Evolutionary conservation across 2,329 filamentous ascomycete genomes (phyloP), one percentile per base, ranked within the genome.

Genomic region (Alternaria triticina): DNA sequence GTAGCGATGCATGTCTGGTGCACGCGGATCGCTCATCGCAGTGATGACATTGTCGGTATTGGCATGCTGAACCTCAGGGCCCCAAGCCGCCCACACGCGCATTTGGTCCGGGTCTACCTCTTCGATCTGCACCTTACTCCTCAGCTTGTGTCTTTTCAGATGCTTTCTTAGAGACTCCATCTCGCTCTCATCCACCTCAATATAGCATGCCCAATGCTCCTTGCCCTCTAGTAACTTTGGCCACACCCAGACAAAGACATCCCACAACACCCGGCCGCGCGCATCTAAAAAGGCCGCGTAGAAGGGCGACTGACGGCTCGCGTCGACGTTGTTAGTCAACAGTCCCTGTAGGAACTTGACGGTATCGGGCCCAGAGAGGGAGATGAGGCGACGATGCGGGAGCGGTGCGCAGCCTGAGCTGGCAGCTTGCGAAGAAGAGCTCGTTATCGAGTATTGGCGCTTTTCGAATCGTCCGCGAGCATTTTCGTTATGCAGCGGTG

Each of bases 201-300:
- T 85, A 62, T 97, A 80, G 84, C 91, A 95, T 28, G 85, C 84
- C 65, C 79, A 80, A n/a, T 84, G 81, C 22, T 59, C 68, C 27
- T 78, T 69, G 30, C 68, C 64, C 27, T 67, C 70, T 5, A 66
- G 54, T 25, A 73, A 58, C 33, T 68, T 64, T 7, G 73, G 70
- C 58, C 69, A 74, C 33, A 71, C 69, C 83, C 97, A 97, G 51
- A 99, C 85, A 79, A 98, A 97, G 56, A 94, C 91, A 81, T 99
- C 96, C 82, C 95, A 88, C 46, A 97, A 83, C 10, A 99, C 87
- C 61, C 94, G 88, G 45, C 96, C 96, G 33, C 81, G 80, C 8
- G 95, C 93, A 70, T 91, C 97, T 45, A 99, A 85, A 74, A 99
- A 97, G 0, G 90, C 93, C 7, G 91, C 86, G 80, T 97, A 98